Conservation (phyloP, 345 rosid genomes). For the Melaleuca quinquenervia region DNA sequence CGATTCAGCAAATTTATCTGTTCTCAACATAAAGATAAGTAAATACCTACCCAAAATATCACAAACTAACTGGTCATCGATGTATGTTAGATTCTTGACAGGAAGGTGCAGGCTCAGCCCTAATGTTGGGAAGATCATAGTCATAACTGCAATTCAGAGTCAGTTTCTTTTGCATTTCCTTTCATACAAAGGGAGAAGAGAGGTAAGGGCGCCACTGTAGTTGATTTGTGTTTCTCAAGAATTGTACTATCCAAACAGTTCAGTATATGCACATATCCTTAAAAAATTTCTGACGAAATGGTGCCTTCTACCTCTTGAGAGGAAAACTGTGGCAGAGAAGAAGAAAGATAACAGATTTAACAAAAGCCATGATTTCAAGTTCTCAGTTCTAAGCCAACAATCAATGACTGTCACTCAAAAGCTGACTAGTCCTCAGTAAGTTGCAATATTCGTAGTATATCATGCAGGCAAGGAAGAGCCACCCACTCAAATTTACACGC, state of each 20-base stretch:
- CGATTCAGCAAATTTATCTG: neutral
- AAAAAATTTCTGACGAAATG: neutral
- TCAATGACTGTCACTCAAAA: neutral
- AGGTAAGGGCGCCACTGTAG: neutral
- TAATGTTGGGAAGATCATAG: neutral
- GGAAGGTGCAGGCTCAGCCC: neutral
- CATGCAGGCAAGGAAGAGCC: neutral
- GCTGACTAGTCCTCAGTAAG: neutral
- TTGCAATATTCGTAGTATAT: neutral
- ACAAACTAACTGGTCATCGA: neutral
- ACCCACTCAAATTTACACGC: neutral
- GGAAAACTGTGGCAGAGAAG: neutral
- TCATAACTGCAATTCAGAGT: neutral
- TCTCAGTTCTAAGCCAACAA: neutral
- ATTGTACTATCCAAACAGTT: neutral
- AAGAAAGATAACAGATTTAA: neutral
- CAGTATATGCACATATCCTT: neutral
- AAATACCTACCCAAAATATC: neutral
- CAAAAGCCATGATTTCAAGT: neutral
- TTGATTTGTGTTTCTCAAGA: neutral
- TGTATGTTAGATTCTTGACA: neutral
- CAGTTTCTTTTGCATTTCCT: neutral
- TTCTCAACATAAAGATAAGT: neutral
- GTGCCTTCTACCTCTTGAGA: neutral
- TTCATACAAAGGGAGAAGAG: neutral